Conservation (phyloP, 352 stramenopile genomes). For the Phytophthora cactorum region DNA sequence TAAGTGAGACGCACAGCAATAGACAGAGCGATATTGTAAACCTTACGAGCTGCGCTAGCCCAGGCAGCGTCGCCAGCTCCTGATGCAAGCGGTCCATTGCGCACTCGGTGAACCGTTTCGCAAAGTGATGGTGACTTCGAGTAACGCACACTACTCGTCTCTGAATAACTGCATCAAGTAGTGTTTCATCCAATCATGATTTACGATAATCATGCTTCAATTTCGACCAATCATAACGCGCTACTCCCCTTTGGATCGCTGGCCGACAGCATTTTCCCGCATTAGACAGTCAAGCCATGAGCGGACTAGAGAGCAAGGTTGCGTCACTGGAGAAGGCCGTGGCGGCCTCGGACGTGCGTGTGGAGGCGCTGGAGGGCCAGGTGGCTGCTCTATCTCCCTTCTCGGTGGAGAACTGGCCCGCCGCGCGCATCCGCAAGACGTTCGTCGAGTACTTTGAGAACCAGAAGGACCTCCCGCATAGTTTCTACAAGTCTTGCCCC, state of each 20-base stretch:
- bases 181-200: neutral
- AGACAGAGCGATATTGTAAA: neutral
- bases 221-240: slow-evolving; percentile 8
- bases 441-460: slow-evolving; percentile 98
- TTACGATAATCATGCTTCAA: neutral
- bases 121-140: slow-evolving; percentile 4
- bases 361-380: slow-evolving; percentile 28
- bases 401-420: slow-evolving; percentile 85
- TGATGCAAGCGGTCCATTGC: slow-evolving; percentile 36
- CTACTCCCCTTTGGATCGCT: slow-evolving; percentile 23
- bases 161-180: too few species aligned
- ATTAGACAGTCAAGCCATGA: slow-evolving; percentile 22
- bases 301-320: slow-evolving; percentile 43
- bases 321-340: slow-evolving; percentile 37
- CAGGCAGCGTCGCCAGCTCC: slow-evolving; percentile 43
- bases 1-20: neutral
- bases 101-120: neutral
- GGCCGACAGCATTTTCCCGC: slow-evolving; percentile 16
- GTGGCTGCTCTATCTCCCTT: slow-evolving; percentile 35
- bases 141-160: neutral
- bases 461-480: slow-evolving; percentile 86
- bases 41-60: slow-evolving; percentile 40
- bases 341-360: slow-evolving; percentile 29
- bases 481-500: slow-evolving; percentile 95
- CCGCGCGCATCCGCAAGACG: slow-evolving; percentile 95